Evolutionary conservation across 306 rosid species (phyloP).

Genomic region (Heteromeles arbutifolia): DNA sequence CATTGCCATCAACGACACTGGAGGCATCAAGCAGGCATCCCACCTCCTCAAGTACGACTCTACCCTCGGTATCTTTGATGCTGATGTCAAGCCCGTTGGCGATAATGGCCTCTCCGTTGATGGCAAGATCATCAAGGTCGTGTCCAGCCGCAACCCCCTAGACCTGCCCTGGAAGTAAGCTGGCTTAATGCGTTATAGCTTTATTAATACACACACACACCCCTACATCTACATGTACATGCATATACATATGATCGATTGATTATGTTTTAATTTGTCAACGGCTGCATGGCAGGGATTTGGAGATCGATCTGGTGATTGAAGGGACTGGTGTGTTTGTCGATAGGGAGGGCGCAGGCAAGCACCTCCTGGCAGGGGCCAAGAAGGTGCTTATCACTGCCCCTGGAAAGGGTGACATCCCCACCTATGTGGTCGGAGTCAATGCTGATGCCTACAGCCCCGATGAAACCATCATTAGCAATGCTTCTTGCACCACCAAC

Average conservation of each 20-base stretch:
- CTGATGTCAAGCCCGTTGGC: slow-evolving; percentile 84
- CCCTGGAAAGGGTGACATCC: slow-evolving; percentile 97
- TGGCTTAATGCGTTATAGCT: no score
- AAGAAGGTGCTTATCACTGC: slow-evolving; percentile 97
- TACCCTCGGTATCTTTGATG: slow-evolving; percentile 88
- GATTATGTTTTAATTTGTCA: not conserved
- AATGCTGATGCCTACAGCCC: slow-evolving; percentile 67
- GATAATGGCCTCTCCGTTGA: slow-evolving; percentile 67
- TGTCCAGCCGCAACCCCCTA: slow-evolving; percentile 68
- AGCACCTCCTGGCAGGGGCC: slow-evolving; percentile 88
- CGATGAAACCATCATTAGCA: slow-evolving; percentile 81
- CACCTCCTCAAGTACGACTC: slow-evolving; percentile 98
- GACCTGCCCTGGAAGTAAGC: slow-evolving; percentile 91
- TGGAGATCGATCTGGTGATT: slow-evolving; percentile 83
- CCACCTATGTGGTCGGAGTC: slow-evolving; percentile 94
- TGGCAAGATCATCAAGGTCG: slow-evolving; percentile 85
- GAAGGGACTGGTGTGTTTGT: slow-evolving; percentile 99
- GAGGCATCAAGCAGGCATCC: slow-evolving; percentile 96
- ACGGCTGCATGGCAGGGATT: slow-evolving; percentile 41
- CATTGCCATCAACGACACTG: slow-evolving; percentile 89
- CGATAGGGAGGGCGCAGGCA: slow-evolving; percentile 96
- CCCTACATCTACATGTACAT: not conserved
- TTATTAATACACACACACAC: no score
- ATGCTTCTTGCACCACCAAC: slow-evolving; percentile 99
- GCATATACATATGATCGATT: not conserved